Conservation (phyloP, 306 rosid species). For the Prinsepia uniflora region DNA sequence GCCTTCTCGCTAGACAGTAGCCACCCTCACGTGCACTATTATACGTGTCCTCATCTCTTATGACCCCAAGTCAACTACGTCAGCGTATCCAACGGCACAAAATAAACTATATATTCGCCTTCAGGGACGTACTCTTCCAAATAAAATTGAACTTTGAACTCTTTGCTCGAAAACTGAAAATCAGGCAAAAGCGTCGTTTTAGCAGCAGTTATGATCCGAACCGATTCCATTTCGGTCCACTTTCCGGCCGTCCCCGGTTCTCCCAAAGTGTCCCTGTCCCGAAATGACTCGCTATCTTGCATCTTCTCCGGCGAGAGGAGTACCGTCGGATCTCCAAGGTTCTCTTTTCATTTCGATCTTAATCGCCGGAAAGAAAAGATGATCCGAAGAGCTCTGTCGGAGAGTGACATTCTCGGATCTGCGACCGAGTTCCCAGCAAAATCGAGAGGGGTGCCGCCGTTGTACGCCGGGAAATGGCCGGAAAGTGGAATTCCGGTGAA, state of each 20-base stretch:
- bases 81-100: conserved; percentile 23
- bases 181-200: neutral
- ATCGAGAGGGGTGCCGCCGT: conserved; percentile 24
- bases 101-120: conserved; percentile 2
- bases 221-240: conserved; percentile 51
- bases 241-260: conserved; percentile 26
- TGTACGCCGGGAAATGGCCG: conserved; percentile 9
- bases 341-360: conserved; percentile 42
- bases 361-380: conserved; percentile 15
- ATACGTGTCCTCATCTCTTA: conserved; percentile 39
- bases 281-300: conserved; percentile 33
- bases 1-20: conserved; percentile 27
- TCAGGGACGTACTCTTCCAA: too few relatives aligned
- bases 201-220: conserved; percentile 36
- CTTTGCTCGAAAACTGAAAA: neutral
- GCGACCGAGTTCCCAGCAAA: conserved; percentile 16
- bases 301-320: conserved; percentile 24
- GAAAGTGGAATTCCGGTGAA: conserved; percentile 18
- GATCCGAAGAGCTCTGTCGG: conserved; percentile 40
- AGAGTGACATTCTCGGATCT: conserved; percentile 23
- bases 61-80: conserved; percentile 10
- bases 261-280: conserved; percentile 29
- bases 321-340: conserved; percentile 27
- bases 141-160: neutral
- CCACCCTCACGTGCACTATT: conserved; percentile 32